A percentile compares a stretch with the other conserved stretches of the same genome.
Evolutionary conservation across 306 rosid species (phyloP).

Genomic region (Citrullus amarus): DNA sequence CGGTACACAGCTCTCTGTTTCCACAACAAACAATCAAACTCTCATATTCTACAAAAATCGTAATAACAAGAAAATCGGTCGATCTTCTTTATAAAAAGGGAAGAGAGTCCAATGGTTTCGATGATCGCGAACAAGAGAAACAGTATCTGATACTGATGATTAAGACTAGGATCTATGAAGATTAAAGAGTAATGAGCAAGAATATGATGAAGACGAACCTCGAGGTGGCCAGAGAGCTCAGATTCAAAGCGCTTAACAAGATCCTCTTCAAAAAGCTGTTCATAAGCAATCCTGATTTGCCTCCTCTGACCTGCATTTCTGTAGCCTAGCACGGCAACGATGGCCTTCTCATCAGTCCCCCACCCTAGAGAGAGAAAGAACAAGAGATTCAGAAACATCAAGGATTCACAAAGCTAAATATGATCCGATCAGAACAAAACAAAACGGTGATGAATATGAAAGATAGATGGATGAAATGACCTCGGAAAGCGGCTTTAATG

Average conservation of each 20-base stretch:
- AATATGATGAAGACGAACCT: conserved; percentile 26
- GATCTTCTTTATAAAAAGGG: not conserved
- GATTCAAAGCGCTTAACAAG: conserved; percentile 81
- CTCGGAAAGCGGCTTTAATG: conserved; percentile 40
- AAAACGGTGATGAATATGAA: not conserved
- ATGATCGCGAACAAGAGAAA: not conserved
- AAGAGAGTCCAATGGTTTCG: not conserved
- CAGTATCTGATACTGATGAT: not conserved
- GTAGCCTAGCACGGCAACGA: conserved; percentile 44
- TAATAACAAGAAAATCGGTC: not conserved
- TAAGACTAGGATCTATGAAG: not conserved
- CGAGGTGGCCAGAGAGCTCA: conserved; percentile 68
- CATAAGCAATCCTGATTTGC: conserved; percentile 58
- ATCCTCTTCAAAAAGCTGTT: conserved; percentile 49
- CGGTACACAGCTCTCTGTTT: conserved; percentile 66
- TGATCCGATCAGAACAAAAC: not conserved
- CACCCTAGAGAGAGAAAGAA: conserved; percentile 32
- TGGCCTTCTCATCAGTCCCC: conserved; percentile 74
- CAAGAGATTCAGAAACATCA: not conserved
- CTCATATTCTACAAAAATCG: not conserved
- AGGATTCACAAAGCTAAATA: not conserved
- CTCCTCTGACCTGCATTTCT: conserved; percentile 53
- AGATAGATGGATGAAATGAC: not conserved
- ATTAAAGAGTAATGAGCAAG: not conserved
- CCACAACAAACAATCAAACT: not conserved